Conservation (phyloP, 2,329 filamentous ascomycete species). For the Daldinia sp. region DNA sequence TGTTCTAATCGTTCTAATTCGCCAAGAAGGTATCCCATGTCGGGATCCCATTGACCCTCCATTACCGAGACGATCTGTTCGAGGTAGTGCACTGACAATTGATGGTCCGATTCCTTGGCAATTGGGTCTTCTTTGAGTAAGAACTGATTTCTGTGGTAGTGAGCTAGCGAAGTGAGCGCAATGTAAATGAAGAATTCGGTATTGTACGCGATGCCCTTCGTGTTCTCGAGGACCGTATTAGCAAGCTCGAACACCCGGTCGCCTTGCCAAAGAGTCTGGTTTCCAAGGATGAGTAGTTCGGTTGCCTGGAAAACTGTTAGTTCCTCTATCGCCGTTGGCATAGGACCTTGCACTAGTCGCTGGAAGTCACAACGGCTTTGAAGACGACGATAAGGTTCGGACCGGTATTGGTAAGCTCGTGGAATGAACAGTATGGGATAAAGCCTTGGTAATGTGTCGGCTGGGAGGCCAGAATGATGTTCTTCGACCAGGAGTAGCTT, state of each 20-base stretch:
- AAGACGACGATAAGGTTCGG: slow-evolving; percentile 46
- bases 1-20: slow-evolving; percentile 47
- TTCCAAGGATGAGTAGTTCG: slow-evolving; percentile 47
- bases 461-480: slow-evolving; percentile 44
- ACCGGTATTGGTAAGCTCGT: slow-evolving; percentile 46
- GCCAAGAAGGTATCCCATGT: slow-evolving; percentile 49
- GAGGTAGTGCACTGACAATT: slow-evolving; percentile 45
- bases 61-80: slow-evolving; percentile 46
- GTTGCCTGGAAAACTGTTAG: slow-evolving; percentile 46
- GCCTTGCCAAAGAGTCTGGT: slow-evolving; percentile 45
- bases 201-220: slow-evolving; percentile 47
- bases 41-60: slow-evolving; percentile 48
- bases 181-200: slow-evolving; percentile 49
- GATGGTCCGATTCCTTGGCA: slow-evolving; percentile 36
- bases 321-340: slow-evolving; percentile 46
- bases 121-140: slow-evolving; percentile 30
- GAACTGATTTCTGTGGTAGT: slow-evolving; percentile 46
- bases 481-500: slow-evolving; percentile 48
- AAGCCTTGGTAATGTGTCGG: slow-evolving; percentile 47
- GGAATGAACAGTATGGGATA: slow-evolving; percentile 49
- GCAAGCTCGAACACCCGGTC: slow-evolving; percentile 45
- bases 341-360: slow-evolving; percentile 41
- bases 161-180: slow-evolving; percentile 45
- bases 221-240: slow-evolving; percentile 46
- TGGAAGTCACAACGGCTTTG: slow-evolving; percentile 48